Evolutionary conservation across 164 flowering plant genomes (phyloP), one percentile per base, ranked within the genome.

Genomic region (Platanus orientalis): DNA sequence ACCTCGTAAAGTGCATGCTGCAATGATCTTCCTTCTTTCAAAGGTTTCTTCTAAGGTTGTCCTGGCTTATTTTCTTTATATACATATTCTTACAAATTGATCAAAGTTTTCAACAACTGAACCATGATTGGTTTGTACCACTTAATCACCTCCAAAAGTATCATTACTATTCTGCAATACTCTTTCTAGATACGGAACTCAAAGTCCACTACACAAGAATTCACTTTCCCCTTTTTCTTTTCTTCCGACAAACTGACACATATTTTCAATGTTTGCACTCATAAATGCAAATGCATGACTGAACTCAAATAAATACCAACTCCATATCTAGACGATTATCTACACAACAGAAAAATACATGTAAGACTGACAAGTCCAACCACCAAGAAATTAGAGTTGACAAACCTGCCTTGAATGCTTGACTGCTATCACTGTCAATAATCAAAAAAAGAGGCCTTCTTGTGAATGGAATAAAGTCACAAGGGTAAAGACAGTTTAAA

Each of bases 401-500:
- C 63, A 67, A 70, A 71, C 87, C 75, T 82, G 71, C 99, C 97
- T 89, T 90, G 74, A 91, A 94, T 61, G 81, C 80, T 64, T 81
- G 78, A 68, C 97, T 89, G 71, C 69, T 66, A n/a, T 89, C 95
- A 69, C 97, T 84, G 71, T 94, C 97, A 75, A 94, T 75, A 55
- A 94, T 73, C 50, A 94, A 48, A 66, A 91, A 83, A 54, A 91
- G 84, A 45, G 99, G 97, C 72, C 80, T 82, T 78, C 99, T 88
- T 65, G 99, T 91, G 74, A 94, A 94, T 54, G 99, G 99, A 66
- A 89, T 65, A 56, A 95, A 69, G 73, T 95, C 99, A 67, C 69
- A 77, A 20, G 99, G 94, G 66, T 85, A 89, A 63, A 95, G 75
- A 77, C 79, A 82, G 59, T 85, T 83, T 54, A 68, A 59, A 73